These are phyloP conservation scores for Pigoraptor vietnamica DNA, from an alignment of 78 protist genomes.

Conservation along the genomic window DNA sequence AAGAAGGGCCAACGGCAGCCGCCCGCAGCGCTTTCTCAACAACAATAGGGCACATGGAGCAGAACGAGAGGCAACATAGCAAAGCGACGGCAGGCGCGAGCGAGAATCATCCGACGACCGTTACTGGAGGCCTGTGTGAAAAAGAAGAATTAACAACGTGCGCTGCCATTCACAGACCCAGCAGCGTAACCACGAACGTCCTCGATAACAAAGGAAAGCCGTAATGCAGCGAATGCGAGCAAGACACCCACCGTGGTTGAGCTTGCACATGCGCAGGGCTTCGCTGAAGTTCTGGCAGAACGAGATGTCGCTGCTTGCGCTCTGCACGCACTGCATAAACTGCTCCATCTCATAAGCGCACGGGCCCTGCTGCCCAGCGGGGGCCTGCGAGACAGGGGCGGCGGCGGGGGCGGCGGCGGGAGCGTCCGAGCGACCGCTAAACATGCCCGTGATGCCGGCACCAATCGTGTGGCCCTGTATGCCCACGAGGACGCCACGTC, in stretches of 20 bases:
- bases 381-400: not conserved
- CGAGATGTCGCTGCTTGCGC: not conserved
- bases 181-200: no score
- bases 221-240: not conserved
- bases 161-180: no score
- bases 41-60: not conserved
- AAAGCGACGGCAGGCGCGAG: no score
- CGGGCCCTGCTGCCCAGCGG: not conserved
- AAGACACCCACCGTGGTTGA: not conserved
- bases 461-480: not conserved
- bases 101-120: not conserved
- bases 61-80: not conserved
- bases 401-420: constrained; percentile 3
- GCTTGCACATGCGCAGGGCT: not conserved
- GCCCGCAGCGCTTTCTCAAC: not conserved
- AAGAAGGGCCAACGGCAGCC: no score
- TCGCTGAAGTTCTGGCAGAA: not conserved
- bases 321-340: not conserved
- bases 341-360: not conserved
- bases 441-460: not conserved
- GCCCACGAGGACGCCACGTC: not conserved
- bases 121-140: not conserved
- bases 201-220: no score
- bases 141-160: no score
- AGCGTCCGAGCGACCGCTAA: not conserved